Evolutionary conservation across 108 stramenopile genomes (phyloP), one percentile per base, ranked within the genome.

Genomic region (Craspedostauros australis): DNA sequence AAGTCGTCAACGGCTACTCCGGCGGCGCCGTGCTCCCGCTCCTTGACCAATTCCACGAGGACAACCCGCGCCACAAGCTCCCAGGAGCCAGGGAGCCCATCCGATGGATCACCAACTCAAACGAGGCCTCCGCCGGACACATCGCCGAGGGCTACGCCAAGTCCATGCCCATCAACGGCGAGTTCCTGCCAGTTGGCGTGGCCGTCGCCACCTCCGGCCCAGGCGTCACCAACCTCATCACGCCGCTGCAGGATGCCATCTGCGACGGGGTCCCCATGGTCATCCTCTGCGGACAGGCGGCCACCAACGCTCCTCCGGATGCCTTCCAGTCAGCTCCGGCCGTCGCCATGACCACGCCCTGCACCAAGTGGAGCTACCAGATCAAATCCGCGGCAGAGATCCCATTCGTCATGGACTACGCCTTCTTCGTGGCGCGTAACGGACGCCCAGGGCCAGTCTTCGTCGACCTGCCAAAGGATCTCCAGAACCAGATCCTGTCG

Each of bases 371-470:
- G 86, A 82, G 82, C 50, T 88, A 90, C 55, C 85, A 86, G 57
- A 88, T 94, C 72, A 90, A 84, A 70, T 75, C 52, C 46, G 89
- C 88, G 23, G 89, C 87, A 11, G 88, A 91, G 60, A 65, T 94
- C 55, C 93, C 93, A 0, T 80, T 84, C 46, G 86, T 75, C 44
- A 80, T 94, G 80, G 88, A 91, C 50, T 91, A 91, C 50, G 93
- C 93, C 20, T 94, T 94, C 58, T 88, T 75, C 46, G 48, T 94
- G 21, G 87, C 93, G 15, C 57, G 79, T 28, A 75, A 88, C 54
- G 93, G 93, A n/a, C 61, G 93, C n/a, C 93, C 93, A 3, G 93
- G 93, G 20, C 93, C 93, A 5, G 93, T 94, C 18, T 90, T 91
- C 62, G 56, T 94, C 18, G 93, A 94, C 55, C 63, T 94, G 52